Base-by-base conservation (phyloP, 2,329 filamentous ascomycete genomes). In the Phialophora expanda region DNA sequence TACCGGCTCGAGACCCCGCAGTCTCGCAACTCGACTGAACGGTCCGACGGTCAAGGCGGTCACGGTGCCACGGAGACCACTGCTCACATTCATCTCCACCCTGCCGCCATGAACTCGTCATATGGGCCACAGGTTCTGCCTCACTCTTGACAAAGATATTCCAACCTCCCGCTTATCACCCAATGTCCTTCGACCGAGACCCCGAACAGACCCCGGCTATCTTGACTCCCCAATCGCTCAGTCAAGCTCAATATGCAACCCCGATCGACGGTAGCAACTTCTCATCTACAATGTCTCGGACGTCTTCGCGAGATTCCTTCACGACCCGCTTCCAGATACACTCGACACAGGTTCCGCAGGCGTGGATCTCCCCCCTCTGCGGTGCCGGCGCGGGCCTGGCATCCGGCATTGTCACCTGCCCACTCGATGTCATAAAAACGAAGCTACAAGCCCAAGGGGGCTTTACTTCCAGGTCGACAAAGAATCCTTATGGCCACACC, bases 351-450 rank as follows among this genome's bases (percentile, higher is more conserved):
- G 76, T 89, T 58, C 85, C 87, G 32, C 81, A 84, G 65, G 78
- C 80, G 58, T 84, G 83, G 66, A 81, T 98, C 77, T 92, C 96
- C 77, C 92, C 92, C 69, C 83, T 97, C 64, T 90, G 92, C 51
- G 95, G 95, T 63, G 94, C 93, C 56, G 84, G 92, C 65, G 94
- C 93, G 58, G 95, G 95, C 57, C 92, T 98, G 74, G 93, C 92
- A 24, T 97, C 93, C 7, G 95, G 95, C 58, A 87, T 99, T 63
- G 91, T 97, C 70, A 98, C 94, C 61, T 99, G 95, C 77, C 95
- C 95, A 50, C 88, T 99, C 72, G 95, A 99, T 83, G 95, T 99
- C 69, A 98, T 99, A 79, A 99, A 99, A 83, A 99, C 95, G 53
- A 98, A 97, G 79, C 81, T 99, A 67, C 95, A 99, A 78, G 94